Evolutionary conservation across 2,329 filamentous ascomycete genomes (phyloP).

Genomic region (Ophiostoma pallidulum): DNA sequence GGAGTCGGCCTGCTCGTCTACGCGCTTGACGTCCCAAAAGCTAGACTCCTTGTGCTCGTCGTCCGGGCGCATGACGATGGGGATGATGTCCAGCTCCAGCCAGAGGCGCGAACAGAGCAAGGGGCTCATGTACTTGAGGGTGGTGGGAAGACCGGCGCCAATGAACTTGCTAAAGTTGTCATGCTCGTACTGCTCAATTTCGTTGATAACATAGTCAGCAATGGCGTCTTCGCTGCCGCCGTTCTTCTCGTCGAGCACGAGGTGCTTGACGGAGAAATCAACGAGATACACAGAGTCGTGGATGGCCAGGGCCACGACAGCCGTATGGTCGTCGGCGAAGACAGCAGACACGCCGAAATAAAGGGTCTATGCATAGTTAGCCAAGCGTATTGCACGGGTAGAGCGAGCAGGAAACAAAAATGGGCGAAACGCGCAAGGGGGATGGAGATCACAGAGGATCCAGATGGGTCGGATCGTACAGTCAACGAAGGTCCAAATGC

Average conservation of each 20-base stretch:
- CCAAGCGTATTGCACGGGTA: background rate
- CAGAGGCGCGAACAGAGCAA: slow-evolving; percentile 61
- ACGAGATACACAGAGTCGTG: slow-evolving; percentile 67
- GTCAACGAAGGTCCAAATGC: slow-evolving; percentile 37
- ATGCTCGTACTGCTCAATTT: slow-evolving; percentile 50
- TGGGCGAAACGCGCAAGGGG: background rate
- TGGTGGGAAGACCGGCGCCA: slow-evolving; percentile 58
- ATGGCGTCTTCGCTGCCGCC: slow-evolving; percentile 37
- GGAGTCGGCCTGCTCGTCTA: slow-evolving; percentile 74
- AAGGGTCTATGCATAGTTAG: slow-evolving; percentile 34
- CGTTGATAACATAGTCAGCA: slow-evolving; percentile 48
- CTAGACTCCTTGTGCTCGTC: slow-evolving; percentile 32
- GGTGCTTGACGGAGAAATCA: slow-evolving; percentile 58
- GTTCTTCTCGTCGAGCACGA: slow-evolving; percentile 35
- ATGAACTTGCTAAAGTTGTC: slow-evolving; percentile 65
- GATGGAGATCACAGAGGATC: no score
- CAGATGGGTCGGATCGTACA: slow-evolving; percentile 30
- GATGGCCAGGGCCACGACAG: slow-evolving; percentile 56
- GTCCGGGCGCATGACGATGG: slow-evolving; percentile 51
- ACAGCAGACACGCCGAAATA: slow-evolving; percentile 54
- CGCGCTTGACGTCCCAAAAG: slow-evolving; percentile 46
- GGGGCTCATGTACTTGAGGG: slow-evolving; percentile 51
- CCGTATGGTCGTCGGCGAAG: slow-evolving; percentile 38
- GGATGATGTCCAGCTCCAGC: slow-evolving; percentile 67
- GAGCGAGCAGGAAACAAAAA: background rate